Evolutionary conservation across 2,329 filamentous ascomycete genomes (phyloP), one percentile per base, ranked within the genome.

Genomic region (Cladosporium sp.): DNA sequence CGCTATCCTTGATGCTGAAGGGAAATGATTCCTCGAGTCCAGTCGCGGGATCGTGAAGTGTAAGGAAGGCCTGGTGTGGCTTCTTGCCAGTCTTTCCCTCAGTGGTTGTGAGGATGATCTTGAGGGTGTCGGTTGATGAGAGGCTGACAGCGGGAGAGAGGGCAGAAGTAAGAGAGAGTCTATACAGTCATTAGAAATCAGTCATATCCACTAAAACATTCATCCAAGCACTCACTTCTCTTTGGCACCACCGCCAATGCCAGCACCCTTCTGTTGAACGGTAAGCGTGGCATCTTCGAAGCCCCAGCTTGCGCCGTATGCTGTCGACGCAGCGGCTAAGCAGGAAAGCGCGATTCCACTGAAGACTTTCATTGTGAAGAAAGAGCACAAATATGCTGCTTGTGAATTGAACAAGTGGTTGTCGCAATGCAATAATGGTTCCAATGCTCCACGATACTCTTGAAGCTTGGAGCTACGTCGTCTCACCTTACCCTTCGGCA

Each of bases 41-140:
- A 12, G 88, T 89, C 14, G 84, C 81, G 12, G 85, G 82, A 72
- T 98, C 93, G 73, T 87, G 89, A 66, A 99, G 80, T 18, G 95
- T 85, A 64, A 99, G 84, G 82, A 97, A 97, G 6, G 93, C 93
- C 80, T 99, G 95, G 80, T 99, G 95, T 72, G 95, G 92, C 71
- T 91, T 88, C 84, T 93, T 94, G 57, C 87, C 85, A 72, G 88
- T 89, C 79, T 88, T 88, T 76, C 87, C 89, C 75, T 97, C 92
- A 77, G 90, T 90, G 10, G 92, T 86, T 38, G 92, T 96, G 74
- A 99, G 82, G 71, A 88, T 80, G 71, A 99, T 82, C 82, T 95
- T 97, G 75, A 98, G 83, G 51, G 88, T 88, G 76, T 96, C 93
- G 64, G 86, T 78, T 64, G 84, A 79, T 68, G 88, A 87, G 68